Percentiles rank a stretch among this genome's conserved stretches.
phyloP scores from a whole-genome alignment of 176 grass and related monocot genomes.

The Triticum turgidum region DNA sequence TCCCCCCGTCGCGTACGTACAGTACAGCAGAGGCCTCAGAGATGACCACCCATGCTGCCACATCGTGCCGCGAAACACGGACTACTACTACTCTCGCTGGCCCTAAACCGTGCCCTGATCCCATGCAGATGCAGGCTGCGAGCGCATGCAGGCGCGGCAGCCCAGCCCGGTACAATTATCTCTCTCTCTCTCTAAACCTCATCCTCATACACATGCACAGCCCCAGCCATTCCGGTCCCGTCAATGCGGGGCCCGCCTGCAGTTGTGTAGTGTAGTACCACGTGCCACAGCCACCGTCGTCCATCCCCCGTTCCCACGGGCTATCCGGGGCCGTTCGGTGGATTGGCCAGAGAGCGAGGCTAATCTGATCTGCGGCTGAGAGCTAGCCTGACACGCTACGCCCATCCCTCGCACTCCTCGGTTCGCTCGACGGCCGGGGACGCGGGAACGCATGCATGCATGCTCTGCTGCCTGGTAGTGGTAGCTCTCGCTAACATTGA shows the following conservation, averaged over 20 bases:
- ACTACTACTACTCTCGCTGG: background rate
- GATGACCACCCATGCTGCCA: background rate
- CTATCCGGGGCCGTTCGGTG: background rate
- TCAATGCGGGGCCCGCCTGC: background rate
- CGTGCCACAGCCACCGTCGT: background rate
- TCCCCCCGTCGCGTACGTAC: constrained; percentile 7
- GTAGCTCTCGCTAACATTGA: too few relatives aligned
- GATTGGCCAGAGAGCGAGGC: background rate
- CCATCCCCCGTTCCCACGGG: background rate
- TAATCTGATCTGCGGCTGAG: background rate
- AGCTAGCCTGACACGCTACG: background rate
- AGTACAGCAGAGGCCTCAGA: background rate
- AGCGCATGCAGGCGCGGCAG: background rate
- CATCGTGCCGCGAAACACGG: constrained; percentile 45
- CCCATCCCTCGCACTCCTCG: too few relatives aligned
- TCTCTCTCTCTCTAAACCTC: background rate
- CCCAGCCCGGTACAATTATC: too few relatives aligned
- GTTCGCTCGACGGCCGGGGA: too few relatives aligned
- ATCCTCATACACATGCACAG: background rate
- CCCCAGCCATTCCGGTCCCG: background rate
- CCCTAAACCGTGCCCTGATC: background rate
- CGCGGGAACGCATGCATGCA: too few relatives aligned
- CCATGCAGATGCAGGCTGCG: background rate
- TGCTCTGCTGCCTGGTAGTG: too few relatives aligned
- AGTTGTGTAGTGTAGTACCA: background rate